A percentile compares a stretch with the other conserved stretches of the same genome.
Evolutionary conservation across 2,329 filamentous ascomycete species (phyloP).

Genomic region (Beauveria pseudobassiana): DNA sequence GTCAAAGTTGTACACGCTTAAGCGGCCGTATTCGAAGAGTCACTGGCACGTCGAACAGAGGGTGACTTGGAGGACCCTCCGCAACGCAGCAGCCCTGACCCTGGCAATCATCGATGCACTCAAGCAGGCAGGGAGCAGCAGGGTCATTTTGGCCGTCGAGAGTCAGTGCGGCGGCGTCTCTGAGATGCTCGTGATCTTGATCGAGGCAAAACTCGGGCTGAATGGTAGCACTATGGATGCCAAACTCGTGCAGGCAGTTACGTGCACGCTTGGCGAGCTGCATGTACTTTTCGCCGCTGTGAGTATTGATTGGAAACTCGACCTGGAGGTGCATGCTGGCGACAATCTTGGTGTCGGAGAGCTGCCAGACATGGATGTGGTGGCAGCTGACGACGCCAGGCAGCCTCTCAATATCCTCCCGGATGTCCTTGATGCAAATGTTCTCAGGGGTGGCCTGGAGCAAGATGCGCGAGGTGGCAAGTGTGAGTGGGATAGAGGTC

Average conservation of each 20-base stretch:
- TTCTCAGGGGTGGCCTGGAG: constrained; percentile 90
- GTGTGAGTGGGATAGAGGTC: constrained; percentile 71
- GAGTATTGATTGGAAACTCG: constrained; percentile 77
- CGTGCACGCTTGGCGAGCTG: constrained; percentile 73
- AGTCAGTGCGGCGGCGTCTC: constrained; percentile 27
- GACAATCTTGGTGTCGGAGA: constrained; percentile 89
- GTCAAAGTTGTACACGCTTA: neutral
- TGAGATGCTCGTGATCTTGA: constrained; percentile 32
- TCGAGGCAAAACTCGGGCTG: constrained; percentile 79
- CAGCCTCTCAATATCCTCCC: constrained; percentile 79
- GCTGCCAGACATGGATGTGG: constrained; percentile 95
- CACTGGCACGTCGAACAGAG: constrained; percentile 28
- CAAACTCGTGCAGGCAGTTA: constrained; percentile 86
- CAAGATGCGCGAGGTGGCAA: constrained; percentile 77
- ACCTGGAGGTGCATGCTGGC: constrained; percentile 92
- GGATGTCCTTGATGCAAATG: constrained; percentile 81
- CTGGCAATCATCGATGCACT: constrained; percentile 32
- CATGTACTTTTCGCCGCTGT: constrained; percentile 81
- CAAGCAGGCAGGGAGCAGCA: constrained; percentile 39
- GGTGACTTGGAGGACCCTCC: constrained; percentile 27
- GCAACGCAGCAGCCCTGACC: constrained; percentile 24
- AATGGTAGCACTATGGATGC: constrained; percentile 95
- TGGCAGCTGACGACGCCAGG: constrained; percentile 86
- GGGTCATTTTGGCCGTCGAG: constrained; percentile 27
- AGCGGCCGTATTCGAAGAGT: constrained; percentile 20